A percentile compares a stretch with the other conserved stretches of the same genome.
These are phyloP conservation scores for Halophytophthora polymorphica DNA, from an alignment of 352 stramenopile genomes.

Conservation along the genomic window DNA sequence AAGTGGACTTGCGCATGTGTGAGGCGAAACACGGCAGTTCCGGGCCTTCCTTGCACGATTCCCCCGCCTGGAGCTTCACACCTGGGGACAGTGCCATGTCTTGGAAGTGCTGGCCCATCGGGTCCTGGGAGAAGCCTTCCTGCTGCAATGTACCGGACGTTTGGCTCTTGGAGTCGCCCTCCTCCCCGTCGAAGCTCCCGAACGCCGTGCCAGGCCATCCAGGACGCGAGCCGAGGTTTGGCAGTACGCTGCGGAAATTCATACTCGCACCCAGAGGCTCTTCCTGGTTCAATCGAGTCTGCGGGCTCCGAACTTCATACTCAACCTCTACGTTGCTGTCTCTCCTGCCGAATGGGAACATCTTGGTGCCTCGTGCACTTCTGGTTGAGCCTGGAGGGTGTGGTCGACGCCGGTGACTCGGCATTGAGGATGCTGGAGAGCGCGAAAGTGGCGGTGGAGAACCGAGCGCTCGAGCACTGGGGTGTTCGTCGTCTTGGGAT, in stretches of 20 bases:
- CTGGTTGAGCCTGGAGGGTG: slow-evolving; percentile 7
- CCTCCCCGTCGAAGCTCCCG: not conserved
- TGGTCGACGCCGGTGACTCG: slow-evolving; percentile 7
- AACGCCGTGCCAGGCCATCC: slow-evolving; percentile 8
- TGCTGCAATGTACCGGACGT: not conserved
- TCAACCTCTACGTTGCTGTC: slow-evolving; percentile 22
- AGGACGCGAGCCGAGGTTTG: slow-evolving; percentile 11
- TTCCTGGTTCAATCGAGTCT: not conserved
- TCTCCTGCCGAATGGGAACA: slow-evolving; percentile 13
- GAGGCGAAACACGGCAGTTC: slow-evolving; percentile 25
- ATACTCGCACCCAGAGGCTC: not conserved
- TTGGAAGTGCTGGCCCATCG: slow-evolving; percentile 24
- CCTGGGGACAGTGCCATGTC: slow-evolving; percentile 28
- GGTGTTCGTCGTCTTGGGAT: not conserved
- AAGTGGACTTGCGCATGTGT: slow-evolving; percentile 29
- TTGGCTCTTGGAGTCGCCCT: not conserved
- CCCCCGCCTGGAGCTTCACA: slow-evolving; percentile 26
- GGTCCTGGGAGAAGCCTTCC: slow-evolving; percentile 12
- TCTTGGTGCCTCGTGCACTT: not conserved
- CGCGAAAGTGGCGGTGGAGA: slow-evolving; percentile 9
- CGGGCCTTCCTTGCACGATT: slow-evolving; percentile 19
- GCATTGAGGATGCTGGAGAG: slow-evolving; percentile 9
- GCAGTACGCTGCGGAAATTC: slow-evolving; percentile 10
- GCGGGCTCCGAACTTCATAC: slow-evolving; percentile 9
- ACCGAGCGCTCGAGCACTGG: slow-evolving; percentile 1